These are phyloP conservation scores for Leccinum subgranulosum DNA, from an alignment of 768 basidiomycete species.

Conservation along the genomic window DNA sequence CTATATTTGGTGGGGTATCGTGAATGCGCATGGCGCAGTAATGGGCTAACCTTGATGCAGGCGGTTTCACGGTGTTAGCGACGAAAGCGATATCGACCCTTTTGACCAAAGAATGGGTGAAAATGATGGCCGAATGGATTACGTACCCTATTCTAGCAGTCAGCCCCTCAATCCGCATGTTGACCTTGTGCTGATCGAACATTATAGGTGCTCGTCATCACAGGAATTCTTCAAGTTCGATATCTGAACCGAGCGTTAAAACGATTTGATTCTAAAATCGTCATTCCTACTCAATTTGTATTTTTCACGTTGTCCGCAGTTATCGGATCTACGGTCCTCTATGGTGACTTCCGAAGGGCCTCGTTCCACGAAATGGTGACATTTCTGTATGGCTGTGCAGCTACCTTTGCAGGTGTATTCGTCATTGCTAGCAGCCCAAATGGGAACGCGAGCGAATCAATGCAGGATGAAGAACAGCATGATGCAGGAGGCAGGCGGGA, in stretches of 20 bases:
- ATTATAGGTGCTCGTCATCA: slow-evolving; percentile 59
- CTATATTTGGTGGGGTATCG: slow-evolving; percentile 62
- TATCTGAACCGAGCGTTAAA: slow-evolving; percentile 87
- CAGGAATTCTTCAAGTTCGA: slow-evolving; percentile 80
- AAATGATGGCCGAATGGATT: slow-evolving; percentile 76
- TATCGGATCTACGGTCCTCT: slow-evolving; percentile 88
- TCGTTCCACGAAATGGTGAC: slow-evolving; percentile 79
- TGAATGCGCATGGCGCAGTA: background rate
- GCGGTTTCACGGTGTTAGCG: slow-evolving; percentile 91
- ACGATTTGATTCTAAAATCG: slow-evolving; percentile 92
- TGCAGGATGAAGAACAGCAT: slow-evolving; percentile 29
- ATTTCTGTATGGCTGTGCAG: slow-evolving; percentile 81
- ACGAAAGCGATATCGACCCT: slow-evolving; percentile 92
- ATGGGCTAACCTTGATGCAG: slow-evolving; percentile 33
- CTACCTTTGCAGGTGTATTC: slow-evolving; percentile 90
- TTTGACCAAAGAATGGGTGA: slow-evolving; percentile 72
- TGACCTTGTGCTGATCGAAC: slow-evolving; percentile 6
- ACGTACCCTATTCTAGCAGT: slow-evolving; percentile 79
- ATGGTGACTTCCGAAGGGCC: slow-evolving; percentile 86
- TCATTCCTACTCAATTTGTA: slow-evolving; percentile 94
- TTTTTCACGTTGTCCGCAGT: slow-evolving; percentile 93
- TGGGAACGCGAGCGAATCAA: slow-evolving; percentile 26
- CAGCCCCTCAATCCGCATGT: slow-evolving; percentile 18
- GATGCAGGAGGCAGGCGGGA: slow-evolving; percentile 30
- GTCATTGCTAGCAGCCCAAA: slow-evolving; percentile 71